Conservation (phyloP, 225 moss, liverwort and hornwort species). For the Climacium dendroides region DNA sequence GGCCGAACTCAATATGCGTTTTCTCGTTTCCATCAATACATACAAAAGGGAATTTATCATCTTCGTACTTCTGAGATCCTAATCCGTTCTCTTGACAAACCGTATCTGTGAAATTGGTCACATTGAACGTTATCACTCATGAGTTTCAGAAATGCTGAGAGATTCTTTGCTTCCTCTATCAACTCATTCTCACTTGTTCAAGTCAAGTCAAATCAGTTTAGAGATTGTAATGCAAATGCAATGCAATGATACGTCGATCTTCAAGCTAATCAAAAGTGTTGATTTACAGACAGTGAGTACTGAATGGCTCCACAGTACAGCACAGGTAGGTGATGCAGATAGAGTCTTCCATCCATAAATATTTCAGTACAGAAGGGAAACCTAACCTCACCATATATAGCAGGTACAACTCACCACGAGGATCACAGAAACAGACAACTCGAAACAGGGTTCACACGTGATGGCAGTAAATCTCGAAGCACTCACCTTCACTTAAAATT, state of each 20-base stretch:
- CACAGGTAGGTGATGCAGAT: background rate
- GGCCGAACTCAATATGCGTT: background rate
- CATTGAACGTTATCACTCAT: background rate
- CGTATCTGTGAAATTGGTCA: background rate
- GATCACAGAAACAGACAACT: background rate
- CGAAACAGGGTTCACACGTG: background rate
- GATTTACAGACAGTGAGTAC: background rate
- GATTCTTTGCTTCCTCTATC: background rate
- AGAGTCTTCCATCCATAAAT: background rate
- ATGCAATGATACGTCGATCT: background rate
- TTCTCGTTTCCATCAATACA: background rate
- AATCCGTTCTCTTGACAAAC: background rate
- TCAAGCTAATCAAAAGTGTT: background rate
- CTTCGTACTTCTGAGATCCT: background rate
- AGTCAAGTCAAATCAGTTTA: background rate
- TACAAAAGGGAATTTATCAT: background rate
- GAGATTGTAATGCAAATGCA: background rate
- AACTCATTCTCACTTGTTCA: background rate
- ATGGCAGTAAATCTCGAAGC: background rate
- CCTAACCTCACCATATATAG: background rate
- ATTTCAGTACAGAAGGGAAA: background rate
- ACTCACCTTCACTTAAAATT: background rate
- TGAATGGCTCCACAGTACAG: background rate
- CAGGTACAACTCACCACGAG: background rate
- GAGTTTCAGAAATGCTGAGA: background rate